A percentile compares a stretch with the other conserved stretches of the same genome.
These are phyloP conservation scores for Acacia concinna DNA, from an alignment of 331 rosid genomes.

Conservation along the genomic window DNA sequence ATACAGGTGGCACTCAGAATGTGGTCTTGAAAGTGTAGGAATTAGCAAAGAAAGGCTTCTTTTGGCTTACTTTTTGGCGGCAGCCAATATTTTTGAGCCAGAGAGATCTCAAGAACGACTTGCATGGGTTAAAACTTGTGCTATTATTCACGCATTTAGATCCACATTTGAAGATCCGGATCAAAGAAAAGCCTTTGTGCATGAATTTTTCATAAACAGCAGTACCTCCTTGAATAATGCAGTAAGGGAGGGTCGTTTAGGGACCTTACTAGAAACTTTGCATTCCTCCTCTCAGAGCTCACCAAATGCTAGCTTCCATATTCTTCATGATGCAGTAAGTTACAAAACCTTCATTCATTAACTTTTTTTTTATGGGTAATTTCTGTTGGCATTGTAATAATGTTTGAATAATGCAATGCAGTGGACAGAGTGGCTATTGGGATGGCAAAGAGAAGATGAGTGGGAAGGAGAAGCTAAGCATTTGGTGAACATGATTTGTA, in stretches of 20 bases:
- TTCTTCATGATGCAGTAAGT: conserved; percentile 33
- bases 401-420: conserved; percentile 25
- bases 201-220: conserved; percentile 37
- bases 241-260: conserved; percentile 42
- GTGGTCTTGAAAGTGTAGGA: background rate
- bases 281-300: conserved; percentile 45
- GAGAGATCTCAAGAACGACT: conserved; percentile 19
- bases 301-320: conserved; percentile 36
- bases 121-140: conserved; percentile 52
- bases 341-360: background rate
- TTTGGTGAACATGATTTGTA: conserved; percentile 46
- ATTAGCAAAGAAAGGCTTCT: background rate
- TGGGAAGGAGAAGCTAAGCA: conserved; percentile 49
- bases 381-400: no score
- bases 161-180: conserved; percentile 29
- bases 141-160: conserved; percentile 38
- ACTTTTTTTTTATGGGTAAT: background rate
- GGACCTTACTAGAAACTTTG: conserved; percentile 36
- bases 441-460: conserved; percentile 41
- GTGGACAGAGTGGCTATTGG: conserved; percentile 62
- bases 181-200: conserved; percentile 38
- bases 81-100: conserved; percentile 54
- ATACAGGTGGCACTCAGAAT: conserved; percentile 3
- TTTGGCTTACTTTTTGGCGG: conserved; percentile 45
- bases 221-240: conserved; percentile 19